A percentile compares a stretch with the other conserved stretches of the same genome.
phyloP scores from a whole-genome alignment of 2,329 filamentous ascomycete species.

The Trichophyton equinum region DNA sequence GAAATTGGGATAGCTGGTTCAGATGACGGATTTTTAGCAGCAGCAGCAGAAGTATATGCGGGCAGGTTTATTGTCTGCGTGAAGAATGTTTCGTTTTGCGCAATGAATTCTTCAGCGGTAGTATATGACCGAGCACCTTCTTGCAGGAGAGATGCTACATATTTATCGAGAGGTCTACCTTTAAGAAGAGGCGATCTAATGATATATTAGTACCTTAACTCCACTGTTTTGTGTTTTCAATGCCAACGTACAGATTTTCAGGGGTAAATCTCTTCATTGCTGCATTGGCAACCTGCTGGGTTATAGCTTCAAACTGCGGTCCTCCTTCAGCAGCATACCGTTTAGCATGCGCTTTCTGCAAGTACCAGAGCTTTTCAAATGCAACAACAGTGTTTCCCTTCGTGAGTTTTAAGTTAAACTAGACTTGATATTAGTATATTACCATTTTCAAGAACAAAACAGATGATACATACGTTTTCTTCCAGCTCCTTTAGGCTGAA shows the following conservation, averaged over 20 bases:
- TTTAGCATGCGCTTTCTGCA: slow-evolving; percentile 60
- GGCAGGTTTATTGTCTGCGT: slow-evolving; percentile 21
- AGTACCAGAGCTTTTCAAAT: slow-evolving; percentile 63
- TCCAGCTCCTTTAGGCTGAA: slow-evolving; percentile 60
- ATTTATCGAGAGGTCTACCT: slow-evolving; percentile 31
- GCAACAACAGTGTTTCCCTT: slow-evolving; percentile 78
- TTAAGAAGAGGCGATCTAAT: slow-evolving; percentile 21
- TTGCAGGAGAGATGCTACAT: slow-evolving; percentile 40
- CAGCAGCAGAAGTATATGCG: slow-evolving; percentile 16
- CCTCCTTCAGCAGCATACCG: slow-evolving; percentile 37
- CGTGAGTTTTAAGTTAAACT: slow-evolving; percentile 81
- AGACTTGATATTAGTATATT: neutral
- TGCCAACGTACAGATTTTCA: slow-evolving; percentile 22
- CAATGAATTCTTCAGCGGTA: slow-evolving; percentile 12
- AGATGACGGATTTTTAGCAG: slow-evolving; percentile 10
- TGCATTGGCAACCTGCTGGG: slow-evolving; percentile 22
- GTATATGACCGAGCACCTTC: slow-evolving; percentile 12
- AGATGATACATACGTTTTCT: slow-evolving; percentile 42
- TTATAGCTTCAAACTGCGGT: slow-evolving; percentile 29
- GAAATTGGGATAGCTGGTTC: slow-evolving; percentile 21
- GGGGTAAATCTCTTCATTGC: slow-evolving; percentile 17
- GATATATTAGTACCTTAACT: neutral
- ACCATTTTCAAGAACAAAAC: neutral
- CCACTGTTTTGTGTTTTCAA: neutral
- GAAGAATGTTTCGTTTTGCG: slow-evolving; percentile 30